Percentiles rank a stretch among this genome's conserved stretches.
phyloP scores from a whole-genome alignment of 345 rosid species.

The Geranium rotundifolium region DNA sequence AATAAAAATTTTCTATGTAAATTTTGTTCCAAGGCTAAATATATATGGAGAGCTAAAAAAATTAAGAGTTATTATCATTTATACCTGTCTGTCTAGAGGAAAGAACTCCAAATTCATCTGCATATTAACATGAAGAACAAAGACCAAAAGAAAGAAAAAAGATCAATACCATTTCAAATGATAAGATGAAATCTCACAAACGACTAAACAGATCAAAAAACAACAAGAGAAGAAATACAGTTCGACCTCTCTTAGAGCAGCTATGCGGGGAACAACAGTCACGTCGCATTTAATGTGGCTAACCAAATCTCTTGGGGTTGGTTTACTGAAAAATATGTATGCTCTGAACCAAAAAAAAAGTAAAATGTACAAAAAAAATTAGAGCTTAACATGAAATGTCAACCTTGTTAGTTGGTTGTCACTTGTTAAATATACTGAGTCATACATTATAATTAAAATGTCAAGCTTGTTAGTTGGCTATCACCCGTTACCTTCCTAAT shows the following conservation, averaged over 20 bases:
- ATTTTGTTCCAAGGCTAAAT: not conserved
- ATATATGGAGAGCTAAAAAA: not conserved
- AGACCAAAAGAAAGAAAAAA: not conserved
- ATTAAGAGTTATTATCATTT: too few relatives aligned
- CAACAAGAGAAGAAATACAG: constrained; percentile 5
- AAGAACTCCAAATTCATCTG: constrained; percentile 95
- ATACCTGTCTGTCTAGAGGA: constrained; percentile 80
- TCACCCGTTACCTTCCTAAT: too few relatives aligned
- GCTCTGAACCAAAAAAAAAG: constrained; percentile 37
- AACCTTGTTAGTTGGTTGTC: too few relatives aligned
- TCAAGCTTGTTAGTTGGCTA: too few relatives aligned
- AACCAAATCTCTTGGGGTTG: constrained; percentile 62
- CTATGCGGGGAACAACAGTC: constrained; percentile 80
- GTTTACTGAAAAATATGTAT: constrained; percentile 66
- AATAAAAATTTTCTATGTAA: not conserved
- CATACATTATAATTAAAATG: too few relatives aligned
- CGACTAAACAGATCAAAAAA: not conserved
- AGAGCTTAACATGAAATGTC: not conserved
- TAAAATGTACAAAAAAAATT: not conserved
- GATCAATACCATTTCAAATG: not conserved
- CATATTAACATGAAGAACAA: constrained; percentile 8
- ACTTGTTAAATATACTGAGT: too few relatives aligned
- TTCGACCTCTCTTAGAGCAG: constrained; percentile 87
- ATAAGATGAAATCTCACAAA: not conserved
- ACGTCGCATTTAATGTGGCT: constrained; percentile 80